Percentiles rank a stretch among this genome's conserved stretches.
These are phyloP conservation scores for Haemoproteus tartakovskyi DNA, from an alignment of 169 alveolate species.

Conservation along the genomic window DNA sequence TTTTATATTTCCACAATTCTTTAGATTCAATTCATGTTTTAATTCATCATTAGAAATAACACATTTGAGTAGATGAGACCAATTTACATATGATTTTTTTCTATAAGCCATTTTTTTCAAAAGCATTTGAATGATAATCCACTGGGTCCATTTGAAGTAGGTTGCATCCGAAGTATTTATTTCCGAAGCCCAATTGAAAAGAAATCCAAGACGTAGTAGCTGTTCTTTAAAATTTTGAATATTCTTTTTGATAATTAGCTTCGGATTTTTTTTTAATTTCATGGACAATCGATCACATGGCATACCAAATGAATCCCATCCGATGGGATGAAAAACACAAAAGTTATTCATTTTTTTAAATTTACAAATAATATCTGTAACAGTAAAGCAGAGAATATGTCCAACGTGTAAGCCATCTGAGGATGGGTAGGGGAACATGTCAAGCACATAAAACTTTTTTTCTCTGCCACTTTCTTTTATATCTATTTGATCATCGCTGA, in stretches of 20 bases:
- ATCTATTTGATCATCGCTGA: no score
- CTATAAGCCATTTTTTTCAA: conserved; percentile 84
- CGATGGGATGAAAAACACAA: conserved; percentile 89
- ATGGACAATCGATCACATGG: conserved; percentile 92
- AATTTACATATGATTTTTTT: conserved; percentile 79
- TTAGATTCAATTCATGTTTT: conserved; percentile 83
- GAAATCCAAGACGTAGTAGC: conserved; percentile 82
- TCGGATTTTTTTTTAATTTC: conserved; percentile 74
- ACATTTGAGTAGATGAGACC: conserved; percentile 71
- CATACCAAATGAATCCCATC: conserved; percentile 93
- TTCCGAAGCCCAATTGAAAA: conserved; percentile 88
- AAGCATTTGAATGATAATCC: conserved; percentile 83
- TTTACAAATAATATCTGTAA: conserved; percentile 85
- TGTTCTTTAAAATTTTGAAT: conserved; percentile 82
- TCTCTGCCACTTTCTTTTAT: no score
- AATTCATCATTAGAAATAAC: conserved; percentile 92
- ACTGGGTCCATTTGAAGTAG: conserved; percentile 89
- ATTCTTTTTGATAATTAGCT: conserved; percentile 76
- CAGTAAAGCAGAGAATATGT: conserved; percentile 89
- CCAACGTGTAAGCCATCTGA: conserved; percentile 91
- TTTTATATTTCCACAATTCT: no score
- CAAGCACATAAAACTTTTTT: conserved; percentile 80
- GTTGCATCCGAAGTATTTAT: conserved; percentile 83
- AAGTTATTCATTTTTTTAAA: conserved; percentile 81
- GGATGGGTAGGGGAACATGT: conserved; percentile 92